Base-by-base conservation (phyloP, 2,329 filamentous ascomycete species). In the Cadophora malorum region DNA sequence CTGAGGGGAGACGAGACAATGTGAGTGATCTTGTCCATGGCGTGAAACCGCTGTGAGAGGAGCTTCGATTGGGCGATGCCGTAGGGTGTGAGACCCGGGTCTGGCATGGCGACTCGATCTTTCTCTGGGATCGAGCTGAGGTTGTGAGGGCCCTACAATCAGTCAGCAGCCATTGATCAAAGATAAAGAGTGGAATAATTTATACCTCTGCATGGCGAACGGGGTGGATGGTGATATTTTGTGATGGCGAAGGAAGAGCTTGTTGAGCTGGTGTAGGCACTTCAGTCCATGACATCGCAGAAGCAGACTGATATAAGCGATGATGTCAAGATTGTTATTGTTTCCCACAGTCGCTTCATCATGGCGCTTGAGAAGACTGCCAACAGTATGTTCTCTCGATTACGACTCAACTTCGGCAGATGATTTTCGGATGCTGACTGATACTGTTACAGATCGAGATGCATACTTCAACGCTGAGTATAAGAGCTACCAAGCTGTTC, bases 1-100 rank as follows among this genome's bases (percentile, higher is more conserved):
- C 89, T 88, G 71, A 97, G 84, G 5, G 93, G 93, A 1, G 92
- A 95, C 47, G 92, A 89, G 31, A 93, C 85, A 16, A 96, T 84
- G 72, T 90, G 84, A 6, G 90, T 89, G 76, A 95, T 81, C 50
- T 84, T 79, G 70, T 83, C 82, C 77, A 91, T 90, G 78, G 86
- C 80, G 9, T 90, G 86, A 77, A 95, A 96, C 14, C 74, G 69
- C 47, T 82, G 77, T 75, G 84, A 80, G 47, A 97, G 87, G n/a
- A 80, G 78, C 38, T 80, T 82, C 80, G 92, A 95, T 83, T 97
- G 93, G 71, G 88, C 77, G 76, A 90, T 83, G 74, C 93, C 94
- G 23, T 89, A 83, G 0, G 86, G 82, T 0, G 93, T 97, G 65
- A 97, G 85, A 67, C 87, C 82, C 1, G 94, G 93, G 76, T 97